These are phyloP conservation scores for Rutstroemia sp. DNA, from an alignment of 2,329 filamentous ascomycete species.

Conservation along the genomic window DNA sequence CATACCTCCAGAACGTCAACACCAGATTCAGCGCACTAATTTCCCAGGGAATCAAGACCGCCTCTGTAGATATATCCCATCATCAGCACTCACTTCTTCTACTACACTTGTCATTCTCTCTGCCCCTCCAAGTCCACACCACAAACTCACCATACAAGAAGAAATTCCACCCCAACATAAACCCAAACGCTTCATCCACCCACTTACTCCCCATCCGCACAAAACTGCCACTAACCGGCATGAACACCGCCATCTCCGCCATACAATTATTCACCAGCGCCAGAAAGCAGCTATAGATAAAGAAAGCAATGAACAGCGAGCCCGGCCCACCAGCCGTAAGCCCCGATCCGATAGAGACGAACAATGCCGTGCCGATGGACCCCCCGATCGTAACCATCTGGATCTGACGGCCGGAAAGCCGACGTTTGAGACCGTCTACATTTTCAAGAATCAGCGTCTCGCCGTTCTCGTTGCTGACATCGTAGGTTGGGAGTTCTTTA, in stretches of 20 bases:
- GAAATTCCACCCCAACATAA: slow-evolving; percentile 49
- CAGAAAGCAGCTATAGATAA: slow-evolving; percentile 35
- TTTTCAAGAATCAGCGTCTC: slow-evolving; percentile 13
- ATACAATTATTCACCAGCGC: slow-evolving; percentile 25
- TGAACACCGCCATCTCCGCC: slow-evolving; percentile 49
- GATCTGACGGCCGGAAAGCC: slow-evolving; percentile 38
- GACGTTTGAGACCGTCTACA: slow-evolving; percentile 23
- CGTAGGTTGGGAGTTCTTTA: neutral
- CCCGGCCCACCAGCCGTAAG: slow-evolving; percentile 32
- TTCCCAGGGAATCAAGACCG: slow-evolving; percentile 27
- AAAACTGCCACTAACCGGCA: slow-evolving; percentile 45
- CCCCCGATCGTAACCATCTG: slow-evolving; percentile 44
- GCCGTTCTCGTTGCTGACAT: neutral
- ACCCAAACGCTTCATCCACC: slow-evolving; percentile 46
- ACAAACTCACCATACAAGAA: slow-evolving; percentile 47
- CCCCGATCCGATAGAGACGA: slow-evolving; percentile 38
- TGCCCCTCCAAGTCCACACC: too few species aligned
- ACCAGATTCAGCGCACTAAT: slow-evolving; percentile 36
- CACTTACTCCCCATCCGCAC: slow-evolving; percentile 47
- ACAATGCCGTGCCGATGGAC: slow-evolving; percentile 41
- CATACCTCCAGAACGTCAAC: slow-evolving; percentile 37
- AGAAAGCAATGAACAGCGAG: slow-evolving; percentile 39
- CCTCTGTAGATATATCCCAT: slow-evolving; percentile 8
- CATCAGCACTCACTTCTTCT: neutral
- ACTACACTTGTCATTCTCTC: neutral